Evolutionary conservation across 106 monocot genomes (phyloP).

Genomic region (Dioscorea dumetorum): DNA sequence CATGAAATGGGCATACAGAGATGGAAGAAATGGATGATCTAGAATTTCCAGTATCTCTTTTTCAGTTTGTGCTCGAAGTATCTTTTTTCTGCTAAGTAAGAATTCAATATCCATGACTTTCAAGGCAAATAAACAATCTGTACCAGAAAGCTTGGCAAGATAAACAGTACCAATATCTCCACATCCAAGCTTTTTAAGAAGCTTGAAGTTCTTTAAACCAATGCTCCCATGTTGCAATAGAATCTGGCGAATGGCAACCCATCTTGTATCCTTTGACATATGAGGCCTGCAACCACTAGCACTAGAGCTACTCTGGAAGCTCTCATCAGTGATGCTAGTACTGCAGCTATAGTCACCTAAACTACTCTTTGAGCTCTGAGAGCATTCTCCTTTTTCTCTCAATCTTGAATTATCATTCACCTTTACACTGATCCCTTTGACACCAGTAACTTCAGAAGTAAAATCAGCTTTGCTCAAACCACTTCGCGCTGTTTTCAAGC

Average conservation of each 20-base stretch:
- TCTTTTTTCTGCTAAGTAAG: constrained; percentile 75
- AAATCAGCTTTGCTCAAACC: constrained; percentile 12
- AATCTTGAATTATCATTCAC: constrained; percentile 31
- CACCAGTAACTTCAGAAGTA: constrained; percentile 13
- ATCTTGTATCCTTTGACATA: constrained; percentile 89
- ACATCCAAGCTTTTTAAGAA: constrained; percentile 73
- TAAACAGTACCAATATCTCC: constrained; percentile 95
- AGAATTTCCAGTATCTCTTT: constrained; percentile 87
- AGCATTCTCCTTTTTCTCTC: constrained; percentile 81
- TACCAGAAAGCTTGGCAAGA: constrained; percentile 68
- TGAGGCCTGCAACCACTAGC: constrained; percentile 61
- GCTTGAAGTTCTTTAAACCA: constrained; percentile 66
- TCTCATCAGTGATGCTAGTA: constrained; percentile 77
- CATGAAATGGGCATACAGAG: constrained; percentile 68
- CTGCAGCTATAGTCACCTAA: constrained; percentile 77
- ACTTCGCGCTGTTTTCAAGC: constrained; percentile 5
- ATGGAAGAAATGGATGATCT: constrained; percentile 88
- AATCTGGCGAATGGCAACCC: constrained; percentile 55
- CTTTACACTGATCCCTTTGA: constrained; percentile 16
- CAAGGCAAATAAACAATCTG: constrained; percentile 69
- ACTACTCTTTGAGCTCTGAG: constrained; percentile 94
- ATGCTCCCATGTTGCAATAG: constrained; percentile 56
- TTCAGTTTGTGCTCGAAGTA: constrained; percentile 72
- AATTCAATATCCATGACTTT: constrained; percentile 91
- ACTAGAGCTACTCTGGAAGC: constrained; percentile 49